These are phyloP conservation scores for Paraphoma sp. DNA, from an alignment of 2,329 filamentous ascomycete genomes.

Conservation along the genomic window DNA sequence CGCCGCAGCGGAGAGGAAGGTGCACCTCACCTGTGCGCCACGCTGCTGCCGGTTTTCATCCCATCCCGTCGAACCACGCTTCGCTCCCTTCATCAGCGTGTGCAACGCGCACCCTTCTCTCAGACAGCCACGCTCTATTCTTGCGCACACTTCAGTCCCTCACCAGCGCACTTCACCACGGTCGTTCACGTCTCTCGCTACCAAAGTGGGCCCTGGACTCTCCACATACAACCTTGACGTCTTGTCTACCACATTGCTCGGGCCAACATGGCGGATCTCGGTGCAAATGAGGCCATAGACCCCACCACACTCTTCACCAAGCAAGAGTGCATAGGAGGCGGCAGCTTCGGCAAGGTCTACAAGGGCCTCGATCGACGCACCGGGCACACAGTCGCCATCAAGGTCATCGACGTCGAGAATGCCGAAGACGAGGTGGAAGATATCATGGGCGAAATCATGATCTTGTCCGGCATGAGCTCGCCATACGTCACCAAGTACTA, in stretches of 20 bases:
- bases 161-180: too few relatives aligned
- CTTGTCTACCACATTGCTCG: too few relatives aligned
- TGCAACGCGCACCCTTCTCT: too few relatives aligned
- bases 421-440: conserved; percentile 99
- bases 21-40: background rate
- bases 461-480: conserved; percentile 93
- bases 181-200: too few relatives aligned
- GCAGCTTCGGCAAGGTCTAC: conserved; percentile 98
- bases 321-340: conserved; percentile 75
- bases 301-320: conserved; percentile 93
- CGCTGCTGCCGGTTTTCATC: too few relatives aligned
- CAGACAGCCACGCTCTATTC: too few relatives aligned
- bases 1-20: background rate
- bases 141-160: too few relatives aligned
- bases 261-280: conserved; percentile 31
- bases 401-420: conserved; percentile 98
- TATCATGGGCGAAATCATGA: conserved; percentile 98
- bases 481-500: conserved; percentile 98
- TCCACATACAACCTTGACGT: background rate
- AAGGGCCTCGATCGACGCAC: conserved; percentile 96
- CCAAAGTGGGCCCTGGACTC: background rate
- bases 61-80: too few relatives aligned
- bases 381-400: conserved; percentile 94
- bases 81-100: too few relatives aligned
- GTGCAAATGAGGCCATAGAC: conserved; percentile 67